Conservation (phyloP, 352 stramenopile species). For the Blastocystis sp. region DNA sequence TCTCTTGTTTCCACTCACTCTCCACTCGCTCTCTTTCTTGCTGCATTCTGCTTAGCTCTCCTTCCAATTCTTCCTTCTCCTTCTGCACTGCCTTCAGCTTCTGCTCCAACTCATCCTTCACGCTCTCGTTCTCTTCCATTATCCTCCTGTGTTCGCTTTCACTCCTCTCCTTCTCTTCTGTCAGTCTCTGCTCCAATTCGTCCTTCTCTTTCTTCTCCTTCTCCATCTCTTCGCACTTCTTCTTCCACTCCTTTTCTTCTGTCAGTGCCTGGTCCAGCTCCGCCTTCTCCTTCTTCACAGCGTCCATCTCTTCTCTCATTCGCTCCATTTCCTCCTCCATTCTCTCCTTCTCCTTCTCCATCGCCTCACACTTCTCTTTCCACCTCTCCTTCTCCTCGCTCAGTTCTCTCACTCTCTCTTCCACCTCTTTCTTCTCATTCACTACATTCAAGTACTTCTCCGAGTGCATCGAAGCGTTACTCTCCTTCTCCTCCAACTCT, state of each 20-base stretch:
- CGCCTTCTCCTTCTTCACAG: background rate
- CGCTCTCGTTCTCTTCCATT: background rate
- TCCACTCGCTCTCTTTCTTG: slow-evolving; percentile 9
- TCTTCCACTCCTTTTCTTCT: no score
- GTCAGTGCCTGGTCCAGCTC: no score
- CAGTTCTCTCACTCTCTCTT: background rate
- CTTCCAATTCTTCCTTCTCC: background rate
- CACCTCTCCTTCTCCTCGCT: background rate
- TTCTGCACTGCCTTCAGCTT: background rate
- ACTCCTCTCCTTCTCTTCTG: background rate
- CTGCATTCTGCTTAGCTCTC: background rate
- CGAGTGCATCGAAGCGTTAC: no score
- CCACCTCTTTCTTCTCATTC: background rate
- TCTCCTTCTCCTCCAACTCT: no score
- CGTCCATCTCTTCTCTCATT: background rate
- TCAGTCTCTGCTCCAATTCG: background rate
- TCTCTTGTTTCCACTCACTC: background rate
- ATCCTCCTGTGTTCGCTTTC: background rate
- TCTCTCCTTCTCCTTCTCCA: background rate
- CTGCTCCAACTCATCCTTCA: background rate
- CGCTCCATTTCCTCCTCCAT: background rate
- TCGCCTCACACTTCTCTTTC: slow-evolving; percentile 4
- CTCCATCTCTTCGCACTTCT: background rate
- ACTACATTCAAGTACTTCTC: no score
- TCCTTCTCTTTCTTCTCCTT: background rate